Evolutionary conservation across 208 protist species (phyloP).

Genomic region (Entamoeba invadens): DNA sequence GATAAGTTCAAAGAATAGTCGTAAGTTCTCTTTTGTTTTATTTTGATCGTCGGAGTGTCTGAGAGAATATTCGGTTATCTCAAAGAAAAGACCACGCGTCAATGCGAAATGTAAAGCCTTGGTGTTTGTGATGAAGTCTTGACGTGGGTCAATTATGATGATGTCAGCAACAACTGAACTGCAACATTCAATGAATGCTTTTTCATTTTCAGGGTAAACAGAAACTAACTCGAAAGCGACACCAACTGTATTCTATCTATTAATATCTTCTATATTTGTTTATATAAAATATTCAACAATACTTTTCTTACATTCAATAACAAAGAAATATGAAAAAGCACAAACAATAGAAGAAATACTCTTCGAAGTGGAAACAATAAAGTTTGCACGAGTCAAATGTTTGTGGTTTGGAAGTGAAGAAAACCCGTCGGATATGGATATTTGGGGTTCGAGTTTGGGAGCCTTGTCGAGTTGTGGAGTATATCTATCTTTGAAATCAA

Average conservation of each 20-base stretch:
- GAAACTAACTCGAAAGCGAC: neutral
- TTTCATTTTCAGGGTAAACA: neutral
- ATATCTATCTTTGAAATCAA: neutral
- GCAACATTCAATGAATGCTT: neutral
- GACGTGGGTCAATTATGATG: neutral
- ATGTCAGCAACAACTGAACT: neutral
- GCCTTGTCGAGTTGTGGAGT: neutral
- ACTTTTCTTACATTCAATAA: no score
- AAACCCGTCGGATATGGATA: neutral
- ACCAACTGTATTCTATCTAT: neutral
- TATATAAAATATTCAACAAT: no score
- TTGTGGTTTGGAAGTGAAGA: neutral
- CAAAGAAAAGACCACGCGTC: neutral
- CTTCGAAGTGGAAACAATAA: neutral
- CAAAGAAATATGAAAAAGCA: neutral
- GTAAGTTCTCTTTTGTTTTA: neutral
- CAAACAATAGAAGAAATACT: neutral
- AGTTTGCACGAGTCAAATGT: neutral
- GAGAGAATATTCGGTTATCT: neutral
- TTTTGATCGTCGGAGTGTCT: neutral
- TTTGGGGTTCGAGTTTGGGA: neutral
- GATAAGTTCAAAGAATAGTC: neutral
- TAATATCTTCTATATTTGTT: neutral
- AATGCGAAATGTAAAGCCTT: neutral
- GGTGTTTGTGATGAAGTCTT: neutral